Evolutionary conservation across 306 rosid genomes (phyloP).

Genomic region (Albizia julibrissin): DNA sequence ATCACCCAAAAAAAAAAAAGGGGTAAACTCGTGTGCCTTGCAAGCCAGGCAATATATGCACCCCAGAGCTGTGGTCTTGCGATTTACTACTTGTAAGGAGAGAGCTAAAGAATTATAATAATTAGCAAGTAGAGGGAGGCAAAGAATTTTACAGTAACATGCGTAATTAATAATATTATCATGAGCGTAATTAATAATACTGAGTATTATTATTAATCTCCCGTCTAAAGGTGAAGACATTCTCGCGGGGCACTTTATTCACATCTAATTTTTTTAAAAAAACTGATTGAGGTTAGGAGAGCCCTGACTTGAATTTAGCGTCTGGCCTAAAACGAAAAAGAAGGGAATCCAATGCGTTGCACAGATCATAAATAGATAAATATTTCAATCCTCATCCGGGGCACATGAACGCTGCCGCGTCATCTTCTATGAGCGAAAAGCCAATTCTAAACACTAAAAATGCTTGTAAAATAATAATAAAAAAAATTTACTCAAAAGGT

Average conservation of each 20-base stretch:
- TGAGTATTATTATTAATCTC: neutral
- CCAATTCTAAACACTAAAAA: neutral
- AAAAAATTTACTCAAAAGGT: neutral
- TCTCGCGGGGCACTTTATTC: constrained; percentile 11
- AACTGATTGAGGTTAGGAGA: neutral
- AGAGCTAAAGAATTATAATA: neutral
- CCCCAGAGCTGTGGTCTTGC: neutral
- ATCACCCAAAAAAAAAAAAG: too few species aligned
- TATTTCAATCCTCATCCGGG: neutral
- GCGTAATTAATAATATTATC: neutral
- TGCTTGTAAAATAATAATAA: neutral
- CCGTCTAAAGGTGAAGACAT: neutral
- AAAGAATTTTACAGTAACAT: neutral
- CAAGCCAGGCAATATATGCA: neutral
- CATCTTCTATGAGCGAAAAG: neutral
- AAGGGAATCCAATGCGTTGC: neutral
- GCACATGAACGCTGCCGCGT: neutral
- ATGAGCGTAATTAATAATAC: neutral
- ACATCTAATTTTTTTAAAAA: neutral
- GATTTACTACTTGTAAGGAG: neutral
- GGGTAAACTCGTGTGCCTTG: neutral
- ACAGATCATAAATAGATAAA: neutral
- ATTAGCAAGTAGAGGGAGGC: neutral
- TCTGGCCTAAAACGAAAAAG: neutral
- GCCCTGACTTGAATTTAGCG: neutral